Base-by-base conservation (phyloP, 1,284 basidiomycete species). In the Fomitopsis schrenkii region DNA sequence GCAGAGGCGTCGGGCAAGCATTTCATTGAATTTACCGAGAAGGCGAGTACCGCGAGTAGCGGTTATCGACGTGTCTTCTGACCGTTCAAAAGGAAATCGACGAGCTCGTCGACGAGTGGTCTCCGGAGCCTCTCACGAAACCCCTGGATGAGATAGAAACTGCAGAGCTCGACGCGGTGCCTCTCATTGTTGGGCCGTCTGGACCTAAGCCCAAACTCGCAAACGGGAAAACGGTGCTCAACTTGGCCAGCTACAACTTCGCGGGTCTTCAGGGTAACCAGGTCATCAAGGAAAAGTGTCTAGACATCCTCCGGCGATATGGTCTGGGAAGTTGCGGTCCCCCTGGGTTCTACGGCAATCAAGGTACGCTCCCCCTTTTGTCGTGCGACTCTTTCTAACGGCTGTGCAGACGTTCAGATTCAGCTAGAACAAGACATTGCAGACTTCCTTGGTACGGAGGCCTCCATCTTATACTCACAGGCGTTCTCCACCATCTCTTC, bases 241-340 rank as follows among this genome's bases (percentile, higher is more conserved):
- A 99, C 76, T 80, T 99, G 28, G 93, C 94, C 19, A 93, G 90
- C 70, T 90, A 90, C 78, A 98, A 99, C 77, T 99, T 98, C 76
- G 86, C 93, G 8, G 95, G 95, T 33, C 83, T 99, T 14, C 86
- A 94, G 42, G 92, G 92, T 28, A 94, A 95, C 70, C 94, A 98
- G 63, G 78, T 83, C 59, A 88, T 99, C 75, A 95, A 95, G 74
- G 84, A 93, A 57, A 86, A 87, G 45, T 94, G 95, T 6, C 83
- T 97, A 26, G 89, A 93, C 60, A 93, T 91, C 0, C 79, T 99
- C n/a, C 82, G 90, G 59, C 91, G 92, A 73, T 98, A 98, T 68
- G 97, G 97, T 40, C 85, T 98, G 1, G 97, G 97, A 5, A 94
- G 91, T 67, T 99, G 97, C 71, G 96, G 97, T 15, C 97, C 97